Evolutionary conservation across 768 basidiomycete genomes (phyloP), one percentile per base, ranked within the genome.

Genomic region (Flagelloscypha sp.): DNA sequence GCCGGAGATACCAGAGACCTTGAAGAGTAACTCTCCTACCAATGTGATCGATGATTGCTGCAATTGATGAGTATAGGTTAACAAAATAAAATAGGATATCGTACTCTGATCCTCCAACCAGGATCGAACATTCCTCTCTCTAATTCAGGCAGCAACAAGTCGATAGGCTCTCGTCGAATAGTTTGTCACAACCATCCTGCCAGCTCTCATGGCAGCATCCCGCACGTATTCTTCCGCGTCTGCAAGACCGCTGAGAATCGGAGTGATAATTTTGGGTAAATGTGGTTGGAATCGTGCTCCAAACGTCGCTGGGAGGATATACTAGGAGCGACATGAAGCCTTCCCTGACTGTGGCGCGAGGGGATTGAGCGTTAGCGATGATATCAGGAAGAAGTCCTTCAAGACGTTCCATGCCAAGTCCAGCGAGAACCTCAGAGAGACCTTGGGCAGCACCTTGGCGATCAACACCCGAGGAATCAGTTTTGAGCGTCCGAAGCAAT

Each of bases 321-420:
- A 98, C 90, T 23, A 99, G 76, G 9, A 98, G 68, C 0, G 93
- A 95, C 82, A 99, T 98, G 68, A 97, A 98, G 7, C 95, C 95
- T 67, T 98, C 95, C 23, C 92, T 76, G 27, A 98, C 85, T 18
- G 90, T 93, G 17, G 92, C 72, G 7, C 88, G 69, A 2, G 89
- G 84, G 30, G 88, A 93, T 46, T 85, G 79, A 2, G 92, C 87
- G 53, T 89, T 97, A 19, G 73, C 74, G 43, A 99, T 81, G 51
- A 99, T 90, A 46, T 94, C 89, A 0, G 95, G 95, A 2, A 98
- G 70, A 2, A 99, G 68, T 5, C 86, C 84, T 53, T 99, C 95
- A 44, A 99, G 71, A 30, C 92, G 74, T 43, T 98, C 93, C 84
- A 95, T 93, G n/a, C 95, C 95, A 20, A 98, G 75, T 13, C 90